Evolutionary conservation across 345 rosid genomes (phyloP).

Genomic region (Linum lewisii): DNA sequence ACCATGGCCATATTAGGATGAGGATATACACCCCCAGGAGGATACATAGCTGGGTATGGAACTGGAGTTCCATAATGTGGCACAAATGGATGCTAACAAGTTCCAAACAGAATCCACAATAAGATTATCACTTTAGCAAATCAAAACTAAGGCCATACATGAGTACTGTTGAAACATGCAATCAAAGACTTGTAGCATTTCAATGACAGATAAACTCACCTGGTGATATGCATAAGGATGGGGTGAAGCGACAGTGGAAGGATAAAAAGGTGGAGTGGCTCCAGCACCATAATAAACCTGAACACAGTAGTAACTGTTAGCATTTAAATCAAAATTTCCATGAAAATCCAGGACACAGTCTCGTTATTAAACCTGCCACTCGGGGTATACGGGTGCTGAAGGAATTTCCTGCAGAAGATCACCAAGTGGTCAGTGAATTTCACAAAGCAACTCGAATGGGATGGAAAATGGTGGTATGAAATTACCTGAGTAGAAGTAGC

Average conservation of each 20-base stretch:
- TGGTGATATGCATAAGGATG: conserved; percentile 76
- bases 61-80: conserved; percentile 89
- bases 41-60: conserved; percentile 86
- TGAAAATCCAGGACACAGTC: conserved; percentile 1
- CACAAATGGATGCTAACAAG: conserved; percentile 73
- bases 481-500: conserved; percentile 56
- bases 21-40: conserved; percentile 82
- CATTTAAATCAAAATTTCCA: conserved; percentile 7
- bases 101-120: conserved; percentile 10
- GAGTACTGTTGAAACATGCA: not conserved
- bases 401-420: conserved; percentile 51
- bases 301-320: conserved; percentile 21
- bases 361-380: conserved; percentile 71
- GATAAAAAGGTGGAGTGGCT: conserved; percentile 72
- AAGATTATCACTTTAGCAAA: conserved; percentile 7
- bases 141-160: not conserved
- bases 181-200: not conserved
- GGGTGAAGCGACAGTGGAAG: conserved; percentile 78
- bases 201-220: conserved; percentile 32
- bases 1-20: conserved; percentile 82
- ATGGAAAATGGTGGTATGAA: not conserved
- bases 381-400: conserved; percentile 56
- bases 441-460: not conserved
- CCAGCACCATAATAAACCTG: conserved; percentile 95
- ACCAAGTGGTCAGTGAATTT: not conserved